Evolutionary conservation across 257 asterid genomes (phyloP), one percentile per base, ranked within the genome.

Genomic region (Capsicum chinense): DNA sequence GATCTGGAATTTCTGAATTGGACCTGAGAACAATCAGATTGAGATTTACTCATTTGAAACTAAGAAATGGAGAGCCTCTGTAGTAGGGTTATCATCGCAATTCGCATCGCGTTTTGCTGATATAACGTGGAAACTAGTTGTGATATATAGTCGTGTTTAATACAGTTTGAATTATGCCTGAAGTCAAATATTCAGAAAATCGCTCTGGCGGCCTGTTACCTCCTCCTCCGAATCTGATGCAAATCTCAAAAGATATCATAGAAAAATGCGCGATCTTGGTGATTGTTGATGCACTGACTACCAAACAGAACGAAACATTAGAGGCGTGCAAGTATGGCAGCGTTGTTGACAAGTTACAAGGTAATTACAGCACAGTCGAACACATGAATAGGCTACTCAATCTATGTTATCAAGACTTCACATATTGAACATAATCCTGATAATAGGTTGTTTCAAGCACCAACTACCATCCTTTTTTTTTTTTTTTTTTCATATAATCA

Each of bases 381-480:
- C 67, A 42, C 56, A 83, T 80, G 47, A 83, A 15, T 67, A 81
- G 79, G 52, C 54, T 88, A 12, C 78, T 80, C 66, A 19, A 44
- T 52, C 79, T 85, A 4, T 83, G 83, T 66, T 88, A 83, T 60
- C 73, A 88, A 39, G 85, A 81, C 7, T 52, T 88, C 9, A n/a
- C 79, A n/a, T 88, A 88, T 64, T 88, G 37, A 85, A 87, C 56
- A 80, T 85, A 44, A 79, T 83, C 33, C 88, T 86, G 44, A 1
- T 26, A 26, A 26, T 26, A 26, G 33, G 33, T 1, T 26, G 33
- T 26, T 26, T 26, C 33, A 26, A 26, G 33, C 33, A 26, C 33
- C 33, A 26, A 26, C 33, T 26, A 26, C 33, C 33, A 26, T 26
- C 33, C 33, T 26, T 26, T 26, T 26, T 26, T 26, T 26, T 1